Base-by-base conservation (phyloP, 2,329 filamentous ascomycete species). In the Sporothrix pseudoabietina region DNA sequence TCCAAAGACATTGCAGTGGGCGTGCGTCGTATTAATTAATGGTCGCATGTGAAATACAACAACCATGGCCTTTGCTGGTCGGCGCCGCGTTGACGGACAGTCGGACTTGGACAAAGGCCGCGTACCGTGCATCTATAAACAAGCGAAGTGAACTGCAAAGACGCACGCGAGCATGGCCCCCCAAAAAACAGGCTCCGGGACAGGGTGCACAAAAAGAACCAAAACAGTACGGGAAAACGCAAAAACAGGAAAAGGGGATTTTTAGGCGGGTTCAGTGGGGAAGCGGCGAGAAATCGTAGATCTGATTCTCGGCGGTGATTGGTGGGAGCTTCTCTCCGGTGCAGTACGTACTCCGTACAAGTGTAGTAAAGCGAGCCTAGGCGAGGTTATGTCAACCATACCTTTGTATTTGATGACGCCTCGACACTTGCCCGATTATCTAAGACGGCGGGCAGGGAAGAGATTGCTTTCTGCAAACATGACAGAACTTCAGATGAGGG, bases 191-290 rank as follows among this genome's bases (percentile, higher is more conserved):
- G 55, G 30, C 55, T 59, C 30, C 14, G 55, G 30, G 30, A 8
- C n/a, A 9, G 55, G 55, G 14, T 12, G n/a, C 26, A 26, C 52
- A 8, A 19, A 3, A 35, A 35, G 35, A 4, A 35, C 35, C 35
- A 35, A 35, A 4, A 35, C 4, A 1, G 35, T 8, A 35, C 35
- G 35, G 35, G 35, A 35, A 59, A 59, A 19, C 12, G 9, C 55
- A 59, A 59, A 35, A 35, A 35, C 55, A 35, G 55, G 55, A 59
- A 59, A 59, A 59, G 35, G 55, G 55, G 35, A 19, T 35, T 59
- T 35, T 30, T n/a, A 35, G 35, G 14, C 55, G 30, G 35, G 10
- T 63, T 63, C 5, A 52, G 14, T 52, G 47, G 47, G n/a, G 47
- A 52, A 7, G 14, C 0, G 35, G 35, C 35, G 26, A n/a, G n/a